phyloP scores from a whole-genome alignment of 768 basidiomycete species.

The Xerocomus spinulosus region DNA sequence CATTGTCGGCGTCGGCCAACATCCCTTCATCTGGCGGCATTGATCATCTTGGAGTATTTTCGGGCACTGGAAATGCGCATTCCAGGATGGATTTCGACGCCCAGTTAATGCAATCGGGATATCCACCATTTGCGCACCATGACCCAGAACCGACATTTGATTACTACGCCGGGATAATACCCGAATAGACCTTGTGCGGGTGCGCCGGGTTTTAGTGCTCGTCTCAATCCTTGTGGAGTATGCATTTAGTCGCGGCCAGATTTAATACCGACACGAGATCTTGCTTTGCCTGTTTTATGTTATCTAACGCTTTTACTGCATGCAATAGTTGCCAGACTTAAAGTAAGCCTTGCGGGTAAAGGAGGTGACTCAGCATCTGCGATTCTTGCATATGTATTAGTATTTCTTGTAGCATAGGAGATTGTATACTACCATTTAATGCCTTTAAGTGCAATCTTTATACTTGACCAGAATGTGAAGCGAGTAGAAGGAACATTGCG shows the following conservation, averaged over 20 bases:
- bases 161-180: constrained; percentile 24
- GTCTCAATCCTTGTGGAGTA: constrained; percentile 9
- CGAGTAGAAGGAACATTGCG: not conserved
- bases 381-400: constrained; percentile 10
- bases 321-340: constrained; percentile 2
- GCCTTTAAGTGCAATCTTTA: not conserved
- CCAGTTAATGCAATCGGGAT: constrained; percentile 21
- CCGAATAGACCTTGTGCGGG: constrained; percentile 17
- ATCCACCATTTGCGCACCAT: constrained; percentile 30
- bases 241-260: constrained; percentile 10
- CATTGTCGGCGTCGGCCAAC: constrained; percentile 36
- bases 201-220: constrained; percentile 1
- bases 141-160: constrained; percentile 26
- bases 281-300: not conserved
- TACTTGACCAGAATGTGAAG: not conserved
- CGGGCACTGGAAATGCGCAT: constrained; percentile 44
- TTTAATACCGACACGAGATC: constrained; percentile 13
- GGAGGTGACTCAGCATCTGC: not conserved
- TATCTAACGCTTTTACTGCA: not conserved
- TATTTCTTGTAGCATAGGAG: constrained; percentile 25
- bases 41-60: constrained; percentile 49
- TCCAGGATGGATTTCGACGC: constrained; percentile 22
- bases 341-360: constrained; percentile 9
- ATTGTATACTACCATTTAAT: constrained; percentile 16
- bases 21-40: constrained; percentile 33